phyloP scores from a whole-genome alignment of 306 rosid species.

The Cucurbita ficifolia region DNA sequence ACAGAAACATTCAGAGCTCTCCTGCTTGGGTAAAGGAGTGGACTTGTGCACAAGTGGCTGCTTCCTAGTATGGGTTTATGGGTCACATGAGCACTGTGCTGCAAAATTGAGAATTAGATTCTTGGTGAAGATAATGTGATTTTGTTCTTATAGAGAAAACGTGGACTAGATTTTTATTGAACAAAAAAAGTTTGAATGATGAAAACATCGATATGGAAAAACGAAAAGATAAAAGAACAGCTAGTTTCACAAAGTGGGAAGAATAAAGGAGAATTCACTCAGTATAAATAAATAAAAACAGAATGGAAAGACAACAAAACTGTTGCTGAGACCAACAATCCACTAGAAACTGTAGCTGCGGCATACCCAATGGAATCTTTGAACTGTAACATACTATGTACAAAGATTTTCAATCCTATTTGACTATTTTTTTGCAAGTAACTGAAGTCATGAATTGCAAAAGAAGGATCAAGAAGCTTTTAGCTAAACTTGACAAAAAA shows the following conservation, averaged over 20 bases:
- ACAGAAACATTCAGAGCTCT: slow-evolving; percentile 33
- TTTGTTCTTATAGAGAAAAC: not conserved
- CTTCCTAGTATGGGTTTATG: not conserved
- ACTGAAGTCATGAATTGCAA: too few species aligned
- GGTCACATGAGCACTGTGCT: not conserved
- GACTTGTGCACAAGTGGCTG: not conserved
- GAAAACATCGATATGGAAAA: not conserved
- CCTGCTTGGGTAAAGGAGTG: slow-evolving; percentile 19
- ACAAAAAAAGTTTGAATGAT: not conserved
- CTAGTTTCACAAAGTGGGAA: not conserved
- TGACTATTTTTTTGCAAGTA: too few species aligned
- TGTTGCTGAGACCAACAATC: not conserved
- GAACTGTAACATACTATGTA: not conserved
- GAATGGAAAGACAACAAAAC: not conserved
- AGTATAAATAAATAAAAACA: not conserved
- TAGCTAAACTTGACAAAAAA: too few species aligned
- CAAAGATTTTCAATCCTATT: not conserved
- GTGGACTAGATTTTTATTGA: not conserved
- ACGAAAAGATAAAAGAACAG: not conserved
- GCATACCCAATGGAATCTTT: not conserved
- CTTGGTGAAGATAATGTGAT: not conserved
- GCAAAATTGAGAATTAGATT: not conserved
- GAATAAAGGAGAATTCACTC: not conserved
- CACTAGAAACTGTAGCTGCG: not conserved
- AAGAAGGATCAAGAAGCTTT: too few species aligned